These are phyloP conservation scores for Gracilaria gracilis DNA, from an alignment of 23 red algal species.

Conservation along the genomic window DNA sequence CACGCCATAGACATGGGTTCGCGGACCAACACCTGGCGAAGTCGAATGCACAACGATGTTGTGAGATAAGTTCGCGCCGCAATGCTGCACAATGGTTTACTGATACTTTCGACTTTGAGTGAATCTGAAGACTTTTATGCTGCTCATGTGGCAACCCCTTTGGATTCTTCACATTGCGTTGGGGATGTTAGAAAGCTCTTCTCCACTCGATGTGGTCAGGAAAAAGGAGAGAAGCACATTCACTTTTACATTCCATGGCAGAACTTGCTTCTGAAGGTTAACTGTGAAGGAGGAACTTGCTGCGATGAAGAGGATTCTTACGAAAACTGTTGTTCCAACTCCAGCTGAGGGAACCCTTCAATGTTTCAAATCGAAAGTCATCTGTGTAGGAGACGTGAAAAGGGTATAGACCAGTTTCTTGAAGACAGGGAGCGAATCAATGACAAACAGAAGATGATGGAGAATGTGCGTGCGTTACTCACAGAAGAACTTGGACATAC, in stretches of 20 bases:
- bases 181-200: too few relatives aligned
- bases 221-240: too few relatives aligned
- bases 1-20: too few relatives aligned
- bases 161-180: not conserved
- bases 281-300: constrained; percentile 31
- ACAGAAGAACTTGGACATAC: too few relatives aligned
- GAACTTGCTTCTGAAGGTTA: constrained; percentile 27
- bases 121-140: constrained; percentile 24
- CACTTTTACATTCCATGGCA: constrained; percentile 38
- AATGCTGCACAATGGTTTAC: not conserved
- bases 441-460: too few relatives aligned
- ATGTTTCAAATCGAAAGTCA: constrained; percentile 29
- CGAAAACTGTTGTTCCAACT: not conserved
- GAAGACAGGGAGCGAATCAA: constrained; percentile 20
- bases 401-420: not conserved
- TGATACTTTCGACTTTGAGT: not conserved
- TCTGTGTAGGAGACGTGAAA: not conserved
- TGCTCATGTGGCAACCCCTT: not conserved
- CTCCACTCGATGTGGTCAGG: too few relatives aligned
- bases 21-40: not conserved
- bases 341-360: constrained; percentile 11
- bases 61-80: not conserved
- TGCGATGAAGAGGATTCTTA: constrained; percentile 21
- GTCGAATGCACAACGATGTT: not conserved
- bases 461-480: too few relatives aligned